Evolutionary conservation across 1,139 yeast species (phyloP).

Genomic region (Hemisphaericaspora subhashii): DNA sequence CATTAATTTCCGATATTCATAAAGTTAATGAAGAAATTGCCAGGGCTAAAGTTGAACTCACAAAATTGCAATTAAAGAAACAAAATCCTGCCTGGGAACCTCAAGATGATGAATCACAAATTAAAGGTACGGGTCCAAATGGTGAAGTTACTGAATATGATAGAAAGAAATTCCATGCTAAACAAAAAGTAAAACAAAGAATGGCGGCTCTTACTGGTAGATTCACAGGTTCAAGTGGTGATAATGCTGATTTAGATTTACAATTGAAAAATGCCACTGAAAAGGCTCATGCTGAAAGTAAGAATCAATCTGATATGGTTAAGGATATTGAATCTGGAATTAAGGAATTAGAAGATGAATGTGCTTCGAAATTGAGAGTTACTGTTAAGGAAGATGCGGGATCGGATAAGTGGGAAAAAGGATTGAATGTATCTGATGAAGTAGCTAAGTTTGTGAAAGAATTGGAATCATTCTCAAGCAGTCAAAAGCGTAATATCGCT

Average conservation of each 20-base stretch:
- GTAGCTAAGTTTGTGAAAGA: constrained; percentile 65
- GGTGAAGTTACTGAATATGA: constrained; percentile 85
- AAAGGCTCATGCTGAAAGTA: constrained; percentile 54
- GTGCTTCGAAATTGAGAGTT: constrained; percentile 46
- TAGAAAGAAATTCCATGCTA: constrained; percentile 72
- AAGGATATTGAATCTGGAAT: constrained; percentile 76
- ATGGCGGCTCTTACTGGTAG: constrained; percentile 93
- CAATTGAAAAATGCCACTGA: constrained; percentile 56
- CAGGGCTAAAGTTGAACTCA: constrained; percentile 62
- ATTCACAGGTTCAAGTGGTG: constrained; percentile 37
- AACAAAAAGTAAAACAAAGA: constrained; percentile 74
- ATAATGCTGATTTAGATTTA: constrained; percentile 51
- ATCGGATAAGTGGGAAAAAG: constrained; percentile 79
- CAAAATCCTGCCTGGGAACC: constrained; percentile 62
- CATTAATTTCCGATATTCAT: constrained; percentile 60
- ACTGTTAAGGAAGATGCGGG: constrained; percentile 53
- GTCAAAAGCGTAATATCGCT: constrained; percentile 11
- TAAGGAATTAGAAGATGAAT: constrained; percentile 65
- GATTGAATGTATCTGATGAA: constrained; percentile 66
- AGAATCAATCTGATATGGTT: constrained; percentile 57
- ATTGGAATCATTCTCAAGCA: constrained; percentile 34
- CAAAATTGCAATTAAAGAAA: constrained; percentile 52
- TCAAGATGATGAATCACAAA: constrained; percentile 48
- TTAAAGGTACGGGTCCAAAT: constrained; percentile 80
- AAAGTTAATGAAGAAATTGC: constrained; percentile 68